Conservation (phyloP, 768 basidiomycete species). For the Ramaria rubella region DNA sequence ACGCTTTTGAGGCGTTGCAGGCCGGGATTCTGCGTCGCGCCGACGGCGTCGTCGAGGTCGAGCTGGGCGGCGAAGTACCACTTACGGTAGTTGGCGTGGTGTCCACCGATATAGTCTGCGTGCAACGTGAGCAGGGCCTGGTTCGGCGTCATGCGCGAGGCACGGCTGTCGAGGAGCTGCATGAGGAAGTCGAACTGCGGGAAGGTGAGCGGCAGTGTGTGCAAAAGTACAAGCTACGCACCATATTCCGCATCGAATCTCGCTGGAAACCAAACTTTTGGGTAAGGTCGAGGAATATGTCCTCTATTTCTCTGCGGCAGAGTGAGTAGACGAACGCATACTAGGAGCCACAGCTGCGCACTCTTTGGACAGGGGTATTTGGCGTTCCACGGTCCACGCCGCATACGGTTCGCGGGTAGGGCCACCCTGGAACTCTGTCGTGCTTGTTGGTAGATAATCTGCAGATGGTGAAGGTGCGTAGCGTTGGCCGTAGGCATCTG, state of each 20-base stretch:
- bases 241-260: slow-evolving; percentile 95
- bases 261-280: slow-evolving; percentile 99
- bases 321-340: slow-evolving; percentile 2
- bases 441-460: slow-evolving; percentile 65
- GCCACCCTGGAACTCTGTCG: slow-evolving; percentile 53
- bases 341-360: slow-evolving; percentile 7
- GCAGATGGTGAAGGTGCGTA: slow-evolving; percentile 65
- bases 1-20: slow-evolving; percentile 76
- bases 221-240: slow-evolving; percentile 25
- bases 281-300: slow-evolving; percentile 92
- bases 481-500: slow-evolving; percentile 62
- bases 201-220: not conserved
- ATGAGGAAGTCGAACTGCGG: slow-evolving; percentile 91
- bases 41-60: slow-evolving; percentile 96
- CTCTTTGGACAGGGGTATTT: slow-evolving; percentile 97
- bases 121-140: slow-evolving; percentile 93
- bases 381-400: slow-evolving; percentile 86
- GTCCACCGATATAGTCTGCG: slow-evolving; percentile 97
- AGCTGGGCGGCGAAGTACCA: slow-evolving; percentile 99
- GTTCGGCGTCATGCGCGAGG: slow-evolving; percentile 94
- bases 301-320: slow-evolving; percentile 71
- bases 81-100: slow-evolving; percentile 97
- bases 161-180: slow-evolving; percentile 94
- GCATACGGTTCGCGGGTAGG: slow-evolving; percentile 81
- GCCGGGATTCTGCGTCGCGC: slow-evolving; percentile 86